A percentile compares a stretch with the other conserved stretches of the same genome.
phyloP scores from a whole-genome alignment of 2,329 filamentous ascomycete species.

The Botryotinia globosa region DNA sequence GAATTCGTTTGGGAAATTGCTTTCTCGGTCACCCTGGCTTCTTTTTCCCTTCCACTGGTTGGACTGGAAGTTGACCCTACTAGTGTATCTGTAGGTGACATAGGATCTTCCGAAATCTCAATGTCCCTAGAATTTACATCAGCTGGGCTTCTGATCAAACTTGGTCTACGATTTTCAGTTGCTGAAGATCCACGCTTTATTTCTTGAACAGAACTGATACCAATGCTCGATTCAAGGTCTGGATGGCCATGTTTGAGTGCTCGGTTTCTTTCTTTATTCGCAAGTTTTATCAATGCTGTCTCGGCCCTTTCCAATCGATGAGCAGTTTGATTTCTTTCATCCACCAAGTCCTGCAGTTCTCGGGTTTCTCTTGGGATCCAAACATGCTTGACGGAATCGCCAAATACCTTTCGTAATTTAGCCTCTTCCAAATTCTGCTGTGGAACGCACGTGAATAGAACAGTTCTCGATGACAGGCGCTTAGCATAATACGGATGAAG shows the following conservation, averaged over 20 bases:
- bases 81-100: background rate
- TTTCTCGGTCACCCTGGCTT: conserved; percentile 13
- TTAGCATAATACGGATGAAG: conserved; percentile 63
- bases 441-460: conserved; percentile 65
- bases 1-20: conserved; percentile 4
- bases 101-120: background rate
- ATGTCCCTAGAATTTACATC: background rate
- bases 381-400: conserved; percentile 58
- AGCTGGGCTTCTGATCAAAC: background rate
- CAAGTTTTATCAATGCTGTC: conserved; percentile 58
- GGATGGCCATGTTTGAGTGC: conserved; percentile 49
- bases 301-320: conserved; percentile 63
- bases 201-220: conserved; percentile 16
- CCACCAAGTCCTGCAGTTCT: conserved; percentile 58
- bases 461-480: conserved; percentile 64
- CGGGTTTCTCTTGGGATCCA: conserved; percentile 61
- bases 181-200: background rate
- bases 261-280: conserved; percentile 55
- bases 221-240: conserved; percentile 32
- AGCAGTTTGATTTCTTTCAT: conserved; percentile 56
- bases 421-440: conserved; percentile 55
- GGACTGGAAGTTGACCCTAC: background rate
- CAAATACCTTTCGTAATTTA: conserved; percentile 59
- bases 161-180: background rate
- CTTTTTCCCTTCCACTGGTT: conserved; percentile 7